Base-by-base conservation (phyloP, 345 rosid species). In the Stellera chamaejasme region DNA sequence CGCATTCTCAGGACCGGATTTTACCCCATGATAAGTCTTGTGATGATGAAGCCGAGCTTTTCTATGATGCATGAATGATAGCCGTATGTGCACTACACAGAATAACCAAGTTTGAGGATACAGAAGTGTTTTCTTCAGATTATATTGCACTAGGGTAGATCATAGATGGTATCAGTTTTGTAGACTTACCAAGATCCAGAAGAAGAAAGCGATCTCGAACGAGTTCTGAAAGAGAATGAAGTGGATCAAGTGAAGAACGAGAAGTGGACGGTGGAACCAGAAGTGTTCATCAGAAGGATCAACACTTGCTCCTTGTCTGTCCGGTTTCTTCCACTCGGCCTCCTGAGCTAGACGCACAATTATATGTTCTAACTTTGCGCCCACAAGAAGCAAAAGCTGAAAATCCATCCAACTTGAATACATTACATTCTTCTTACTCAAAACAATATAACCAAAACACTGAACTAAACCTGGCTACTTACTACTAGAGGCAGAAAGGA, bases 31-130 rank as follows among this genome's bases (percentile, higher is more conserved):
- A 84, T 50, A 60, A 92, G 85, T 60, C 96, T 70, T 36, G 96
- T 78, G 55, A 84, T 75, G 64, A 88, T 73, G 67, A 61, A 82
- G 39, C 85, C 79, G 39, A 65, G 32, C 62, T 44, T 81, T 45
- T 86, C 98, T 85, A 86, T 79, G 55, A 92, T 88, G 82, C 98
- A 92, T 0, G 98, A 92, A 7, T 23, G 54, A 67, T 85, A 75
- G 55, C 98, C 96, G 8, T 85, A 85, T n/a, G 96, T 70, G 71
- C 63, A 43, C 88, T 91, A 60, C 27, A 32, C 52, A 59, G 10
- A 16, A 63, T 51, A 48, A 11, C 44, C 23, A 0, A 27, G 23
- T 12, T 16, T 10, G 43, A 39, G 46, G 11, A 39, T 32, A 27
- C 23, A 19, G 28, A 5, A 32, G 7, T 32, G 39, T 32, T 32